These are phyloP conservation scores for Phytophthora hybrid DNA, from an alignment of 352 stramenopile species.

Conservation along the genomic window DNA sequence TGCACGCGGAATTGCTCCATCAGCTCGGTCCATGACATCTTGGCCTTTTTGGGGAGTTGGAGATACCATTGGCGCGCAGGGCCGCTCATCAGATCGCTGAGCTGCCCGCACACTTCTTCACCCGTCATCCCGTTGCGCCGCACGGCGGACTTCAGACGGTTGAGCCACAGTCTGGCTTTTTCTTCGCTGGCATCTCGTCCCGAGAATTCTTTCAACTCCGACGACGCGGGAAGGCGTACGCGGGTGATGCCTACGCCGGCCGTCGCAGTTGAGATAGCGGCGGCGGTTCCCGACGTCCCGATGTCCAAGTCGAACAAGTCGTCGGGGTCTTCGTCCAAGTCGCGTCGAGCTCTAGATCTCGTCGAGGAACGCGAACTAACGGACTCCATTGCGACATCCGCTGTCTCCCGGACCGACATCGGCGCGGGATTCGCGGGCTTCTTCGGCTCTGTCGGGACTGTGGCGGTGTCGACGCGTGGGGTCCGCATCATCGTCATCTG, in stretches of 20 bases:
- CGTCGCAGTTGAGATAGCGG: not conserved
- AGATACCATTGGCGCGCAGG: slow-evolving; percentile 18
- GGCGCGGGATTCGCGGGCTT: too few species aligned
- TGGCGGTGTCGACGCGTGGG: too few species aligned
- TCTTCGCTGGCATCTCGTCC: too few species aligned
- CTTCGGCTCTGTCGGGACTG: too few species aligned
- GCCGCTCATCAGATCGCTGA: slow-evolving; percentile 17
- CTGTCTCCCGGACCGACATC: too few species aligned
- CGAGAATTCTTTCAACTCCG: not conserved
- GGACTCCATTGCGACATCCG: slow-evolving; percentile 13
- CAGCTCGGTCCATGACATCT: not conserved
- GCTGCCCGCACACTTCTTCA: slow-evolving; percentile 21
- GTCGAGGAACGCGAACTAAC: slow-evolving; percentile 1
- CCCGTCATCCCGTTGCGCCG: not conserved
- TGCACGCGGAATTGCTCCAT: not conserved
- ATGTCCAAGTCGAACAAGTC: too few species aligned
- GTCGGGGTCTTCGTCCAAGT: not conserved
- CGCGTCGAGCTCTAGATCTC: too few species aligned
- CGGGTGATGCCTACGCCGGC: not conserved
- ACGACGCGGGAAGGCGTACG: slow-evolving; percentile 12
- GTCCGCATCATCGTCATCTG: too few species aligned
- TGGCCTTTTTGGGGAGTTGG: too few species aligned
- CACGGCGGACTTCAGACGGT: too few species aligned
- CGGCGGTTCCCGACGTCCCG: not conserved
- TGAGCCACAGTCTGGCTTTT: too few species aligned